Evolutionary conservation across 176 grass and related monocot genomes (phyloP).

Genomic region (Bonia amplexicaulis): DNA sequence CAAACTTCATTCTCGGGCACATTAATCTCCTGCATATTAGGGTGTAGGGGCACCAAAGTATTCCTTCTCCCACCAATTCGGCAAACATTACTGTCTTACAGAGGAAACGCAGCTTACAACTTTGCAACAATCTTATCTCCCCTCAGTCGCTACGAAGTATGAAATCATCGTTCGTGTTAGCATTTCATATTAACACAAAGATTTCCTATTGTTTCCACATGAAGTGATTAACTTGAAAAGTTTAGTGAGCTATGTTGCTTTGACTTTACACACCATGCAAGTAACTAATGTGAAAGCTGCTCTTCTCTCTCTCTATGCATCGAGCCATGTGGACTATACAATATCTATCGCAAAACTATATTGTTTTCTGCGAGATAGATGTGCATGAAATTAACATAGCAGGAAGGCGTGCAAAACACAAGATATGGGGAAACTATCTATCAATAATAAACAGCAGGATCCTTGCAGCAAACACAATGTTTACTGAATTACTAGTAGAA

Average conservation of each 20-base stretch:
- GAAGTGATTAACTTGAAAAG: not conserved
- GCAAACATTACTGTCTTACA: not conserved
- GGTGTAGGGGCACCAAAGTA: not conserved
- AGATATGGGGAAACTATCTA: not conserved
- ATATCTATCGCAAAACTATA: not conserved
- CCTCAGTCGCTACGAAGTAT: not conserved
- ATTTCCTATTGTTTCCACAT: not conserved
- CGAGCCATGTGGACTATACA: not conserved
- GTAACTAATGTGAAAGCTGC: not conserved
- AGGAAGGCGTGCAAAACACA: not conserved
- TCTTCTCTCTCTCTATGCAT: not conserved
- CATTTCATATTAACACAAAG: not conserved
- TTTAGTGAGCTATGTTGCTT: not conserved
- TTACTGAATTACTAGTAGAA: not conserved
- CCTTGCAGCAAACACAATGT: not conserved
- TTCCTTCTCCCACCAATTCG: not conserved
- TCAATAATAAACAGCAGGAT: not conserved
- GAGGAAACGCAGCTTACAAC: not conserved
- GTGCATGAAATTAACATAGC: not conserved
- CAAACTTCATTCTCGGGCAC: not conserved
- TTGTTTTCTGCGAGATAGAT: not conserved
- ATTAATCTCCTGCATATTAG: not conserved
- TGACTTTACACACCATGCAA: not conserved
- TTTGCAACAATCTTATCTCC: not conserved
- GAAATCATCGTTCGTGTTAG: not conserved